These are phyloP conservation scores for Colletotrichum sp. DNA, from an alignment of 2,329 filamentous ascomycete genomes.

Conservation along the genomic window DNA sequence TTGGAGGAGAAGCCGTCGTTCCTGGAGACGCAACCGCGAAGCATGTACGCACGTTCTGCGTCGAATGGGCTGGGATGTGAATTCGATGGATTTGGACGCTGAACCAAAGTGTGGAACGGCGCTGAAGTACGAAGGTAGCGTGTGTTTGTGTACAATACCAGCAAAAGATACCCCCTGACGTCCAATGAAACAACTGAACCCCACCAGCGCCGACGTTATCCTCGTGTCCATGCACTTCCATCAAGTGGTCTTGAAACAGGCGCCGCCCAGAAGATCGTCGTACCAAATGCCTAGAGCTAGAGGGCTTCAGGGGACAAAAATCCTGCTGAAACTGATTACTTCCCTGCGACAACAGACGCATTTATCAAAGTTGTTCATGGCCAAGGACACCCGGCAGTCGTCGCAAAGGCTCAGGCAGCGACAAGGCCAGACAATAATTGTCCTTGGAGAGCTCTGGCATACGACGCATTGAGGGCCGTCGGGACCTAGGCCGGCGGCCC, in stretches of 20 bases:
- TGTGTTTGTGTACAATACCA: not conserved
- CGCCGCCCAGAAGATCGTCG: not conserved
- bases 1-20: conserved; percentile 69
- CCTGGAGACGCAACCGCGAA: conserved; percentile 36
- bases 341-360: conserved; percentile 93
- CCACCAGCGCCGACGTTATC: not conserved
- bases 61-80: conserved; percentile 95
- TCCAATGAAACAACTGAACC: not conserved
- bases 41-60: conserved; percentile 74
- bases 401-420: conserved; percentile 94
- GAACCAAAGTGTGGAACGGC: not conserved
- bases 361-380: conserved; percentile 96
- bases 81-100: not conserved
- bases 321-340: conserved; percentile 85
- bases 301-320: conserved; percentile 74
- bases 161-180: not conserved
- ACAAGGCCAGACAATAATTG: conserved; percentile 95
- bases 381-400: conserved; percentile 90
- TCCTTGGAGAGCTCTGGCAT: conserved; percentile 84
- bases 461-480: conserved; percentile 89
- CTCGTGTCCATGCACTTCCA: not conserved
- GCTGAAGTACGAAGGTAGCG: not conserved
- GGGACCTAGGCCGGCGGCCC: conserved; percentile 73
- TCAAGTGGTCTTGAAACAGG: not conserved
- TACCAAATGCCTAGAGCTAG: not conserved